Conservation (phyloP, 495 filamentous ascomycete genomes). For the Penicillium riverlandense region DNA sequence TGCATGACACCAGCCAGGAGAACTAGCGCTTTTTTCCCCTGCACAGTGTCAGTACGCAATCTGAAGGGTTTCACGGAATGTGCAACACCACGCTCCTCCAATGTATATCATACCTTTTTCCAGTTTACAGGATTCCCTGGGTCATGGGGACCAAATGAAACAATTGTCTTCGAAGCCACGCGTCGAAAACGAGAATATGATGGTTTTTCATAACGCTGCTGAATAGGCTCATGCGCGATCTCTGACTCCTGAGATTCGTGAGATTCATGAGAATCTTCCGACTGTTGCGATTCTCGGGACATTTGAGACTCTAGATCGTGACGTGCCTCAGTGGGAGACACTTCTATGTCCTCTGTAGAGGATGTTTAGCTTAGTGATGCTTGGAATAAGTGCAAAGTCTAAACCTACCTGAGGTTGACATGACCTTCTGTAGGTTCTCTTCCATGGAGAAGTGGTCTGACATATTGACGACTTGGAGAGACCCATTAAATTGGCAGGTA, state of each 20-base stretch:
- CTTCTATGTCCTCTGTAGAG: constrained; percentile 7
- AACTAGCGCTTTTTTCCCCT: constrained; percentile 51
- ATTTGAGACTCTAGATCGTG: background rate
- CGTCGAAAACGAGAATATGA: constrained; percentile 22
- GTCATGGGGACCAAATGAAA: constrained; percentile 46
- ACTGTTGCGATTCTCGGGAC: too few relatives aligned
- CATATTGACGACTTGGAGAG: constrained; percentile 6
- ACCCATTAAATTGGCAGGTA: background rate
- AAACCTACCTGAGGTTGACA: constrained; percentile 16
- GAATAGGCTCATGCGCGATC: constrained; percentile 20
- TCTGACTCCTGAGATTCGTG: constrained; percentile 14
- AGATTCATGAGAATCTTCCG: background rate
- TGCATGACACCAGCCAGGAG: constrained; percentile 50
- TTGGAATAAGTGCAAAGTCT: background rate
- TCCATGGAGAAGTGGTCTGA: constrained; percentile 12
- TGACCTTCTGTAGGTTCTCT: constrained; percentile 17
- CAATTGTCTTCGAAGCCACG: constrained; percentile 29
- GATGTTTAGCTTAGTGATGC: background rate
- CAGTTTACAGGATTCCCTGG: constrained; percentile 64
- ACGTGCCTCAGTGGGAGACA: constrained; percentile 10
- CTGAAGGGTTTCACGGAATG: background rate
- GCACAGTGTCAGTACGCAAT: background rate
- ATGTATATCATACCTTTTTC: constrained; percentile 13
- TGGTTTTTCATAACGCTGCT: constrained; percentile 22
- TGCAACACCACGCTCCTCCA: background rate